Percentiles rank a stretch among this genome's conserved stretches.
phyloP scores from a whole-genome alignment of 2,329 filamentous ascomycete genomes.

The Penicillium sp. region DNA sequence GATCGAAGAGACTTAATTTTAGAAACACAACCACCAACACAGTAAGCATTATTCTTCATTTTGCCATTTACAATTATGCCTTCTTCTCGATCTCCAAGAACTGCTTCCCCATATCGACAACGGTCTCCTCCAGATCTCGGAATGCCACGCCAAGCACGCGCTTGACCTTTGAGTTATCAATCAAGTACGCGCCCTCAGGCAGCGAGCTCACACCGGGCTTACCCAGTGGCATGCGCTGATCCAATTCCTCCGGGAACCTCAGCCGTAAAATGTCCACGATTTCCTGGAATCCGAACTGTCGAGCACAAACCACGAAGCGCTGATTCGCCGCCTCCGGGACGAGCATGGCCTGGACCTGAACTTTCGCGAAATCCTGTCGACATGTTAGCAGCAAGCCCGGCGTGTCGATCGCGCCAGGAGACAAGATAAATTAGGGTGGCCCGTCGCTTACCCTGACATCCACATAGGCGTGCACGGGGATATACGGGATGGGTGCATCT shows the following conservation, averaged over 20 bases:
- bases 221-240: conserved; percentile 34
- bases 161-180: conserved; percentile 45
- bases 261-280: conserved; percentile 46
- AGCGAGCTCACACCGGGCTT: conserved; percentile 37
- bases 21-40: no score
- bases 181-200: conserved; percentile 32
- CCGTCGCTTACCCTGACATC: no score
- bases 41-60: no score
- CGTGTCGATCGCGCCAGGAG: no score
- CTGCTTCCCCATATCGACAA: conserved; percentile 16
- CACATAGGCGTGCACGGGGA: conserved; percentile 38
- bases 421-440: no score
- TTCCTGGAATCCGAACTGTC: conserved; percentile 49
- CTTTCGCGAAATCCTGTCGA: conserved; percentile 47
- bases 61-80: no score
- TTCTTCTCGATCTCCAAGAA: conserved; percentile 13
- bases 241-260: conserved; percentile 41
- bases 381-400: no score
- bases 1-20: no score
- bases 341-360: conserved; percentile 47
- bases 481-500: conserved; percentile 38
- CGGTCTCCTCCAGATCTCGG: conserved; percentile 18
- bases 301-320: conserved; percentile 42
- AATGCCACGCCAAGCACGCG: conserved; percentile 44
- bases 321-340: conserved; percentile 32